Evolutionary conservation across 140 eudicot species (phyloP).

Genomic region (Stevia rebaudiana): DNA sequence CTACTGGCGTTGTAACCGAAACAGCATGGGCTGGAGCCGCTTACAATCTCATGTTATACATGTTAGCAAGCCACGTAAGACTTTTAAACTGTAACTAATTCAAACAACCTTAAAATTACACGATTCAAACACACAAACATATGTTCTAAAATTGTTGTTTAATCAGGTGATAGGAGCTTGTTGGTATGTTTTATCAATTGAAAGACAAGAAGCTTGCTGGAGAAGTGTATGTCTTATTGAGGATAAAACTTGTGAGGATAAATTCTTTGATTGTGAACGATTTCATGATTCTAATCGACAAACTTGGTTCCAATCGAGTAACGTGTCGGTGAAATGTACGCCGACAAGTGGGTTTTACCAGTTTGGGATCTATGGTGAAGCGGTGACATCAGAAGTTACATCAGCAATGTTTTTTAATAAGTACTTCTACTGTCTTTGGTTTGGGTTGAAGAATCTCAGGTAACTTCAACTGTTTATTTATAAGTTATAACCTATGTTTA

Average conservation of each 20-base stretch:
- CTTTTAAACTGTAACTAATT: conserved; percentile 28
- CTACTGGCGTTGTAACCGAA: conserved; percentile 88
- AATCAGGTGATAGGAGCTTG: conserved; percentile 74
- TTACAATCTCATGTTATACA: conserved; percentile 83
- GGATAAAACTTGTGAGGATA: conserved; percentile 37
- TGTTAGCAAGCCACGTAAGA: conserved; percentile 90
- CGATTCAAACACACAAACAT: background rate
- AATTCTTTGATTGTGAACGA: conserved; percentile 62
- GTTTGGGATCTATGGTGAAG: conserved; percentile 79
- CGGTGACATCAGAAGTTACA: conserved; percentile 57
- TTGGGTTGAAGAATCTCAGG: conserved; percentile 92
- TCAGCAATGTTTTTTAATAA: conserved; percentile 62
- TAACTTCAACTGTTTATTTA: conserved; percentile 4
- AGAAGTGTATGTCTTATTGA: conserved; percentile 51
- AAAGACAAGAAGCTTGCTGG: conserved; percentile 96
- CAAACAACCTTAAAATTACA: conserved; percentile 6
- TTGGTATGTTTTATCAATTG: conserved; percentile 85
- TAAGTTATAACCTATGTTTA: background rate
- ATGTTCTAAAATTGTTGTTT: conserved; percentile 13
- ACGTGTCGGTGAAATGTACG: conserved; percentile 48
- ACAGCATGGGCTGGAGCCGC: conserved; percentile 99
- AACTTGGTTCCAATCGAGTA: conserved; percentile 56
- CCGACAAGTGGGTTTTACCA: conserved; percentile 43
- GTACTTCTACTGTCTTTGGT: conserved; percentile 94
- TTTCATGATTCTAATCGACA: conserved; percentile 31